Base-by-base conservation (phyloP, 345 rosid species). In the Arabidopsis arenosa region DNA sequence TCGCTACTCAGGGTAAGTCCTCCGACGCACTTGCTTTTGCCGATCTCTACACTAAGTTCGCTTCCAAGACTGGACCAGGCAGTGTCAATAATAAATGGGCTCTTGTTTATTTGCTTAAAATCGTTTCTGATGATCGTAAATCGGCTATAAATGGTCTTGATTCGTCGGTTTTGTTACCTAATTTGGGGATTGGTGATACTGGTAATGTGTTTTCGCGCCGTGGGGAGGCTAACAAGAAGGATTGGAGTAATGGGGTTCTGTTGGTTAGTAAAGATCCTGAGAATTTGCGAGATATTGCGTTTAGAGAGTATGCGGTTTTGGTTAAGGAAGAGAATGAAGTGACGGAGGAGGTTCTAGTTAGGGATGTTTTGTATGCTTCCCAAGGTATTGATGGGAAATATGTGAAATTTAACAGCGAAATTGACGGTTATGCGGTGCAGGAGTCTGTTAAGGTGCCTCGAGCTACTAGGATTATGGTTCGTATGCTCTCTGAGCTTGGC, bases 321-420 rank as follows among this genome's bases (percentile, higher is more conserved):
- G 84, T 93, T 35, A 89, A 77, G 77, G 93, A 93, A 75, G 99
- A 95, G 84, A 92, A 83, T 73, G 97, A 89, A 74, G 99, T 92
- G 54, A 85, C 88, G 1, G 97, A 95, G 83, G 97, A 89, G 87
- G 88, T 84, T 66, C 63, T 94, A 54, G 95, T 92, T 30, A 90
- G 94, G 75, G 99, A 95, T 83, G 93, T 95, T 68, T 76, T 95
- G 83, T 92, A 92, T 51, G 95, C 90, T 75, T 88, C 92, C 44
- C 99, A 92, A 80, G 99, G 97, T 6, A 90, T 95, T 75, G 98
- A 95, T 83, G 99, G 99, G 26, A 95, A 86, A 66, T 85, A 83
- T 65, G 90, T 92, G 51, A 92, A 88, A 63, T 92, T 88, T 54
- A 91, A 86, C 68, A 73, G 78, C 4, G 75, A 52, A 33, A 80